phyloP scores from a whole-genome alignment of 2,329 filamentous ascomycete genomes.

The Monilinia aucupariae region DNA sequence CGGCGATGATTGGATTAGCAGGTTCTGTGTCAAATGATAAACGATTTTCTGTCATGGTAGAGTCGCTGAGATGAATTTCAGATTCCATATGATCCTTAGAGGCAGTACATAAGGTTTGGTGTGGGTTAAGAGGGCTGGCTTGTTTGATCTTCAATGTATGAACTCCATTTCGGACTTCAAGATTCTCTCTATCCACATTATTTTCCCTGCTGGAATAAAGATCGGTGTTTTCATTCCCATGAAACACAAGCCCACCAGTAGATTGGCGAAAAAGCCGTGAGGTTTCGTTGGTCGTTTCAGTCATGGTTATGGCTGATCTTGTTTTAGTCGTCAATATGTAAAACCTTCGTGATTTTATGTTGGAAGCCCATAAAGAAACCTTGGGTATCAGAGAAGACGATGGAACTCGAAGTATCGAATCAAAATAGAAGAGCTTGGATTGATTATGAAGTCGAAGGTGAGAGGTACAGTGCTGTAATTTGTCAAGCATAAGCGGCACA shows the following conservation, averaged over 20 bases:
- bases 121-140: neutral
- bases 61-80: neutral
- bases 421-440: neutral
- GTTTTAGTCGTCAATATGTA: neutral
- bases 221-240: neutral
- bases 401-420: neutral
- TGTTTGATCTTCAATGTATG: neutral
- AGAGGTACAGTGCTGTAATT: no score
- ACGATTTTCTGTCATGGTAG: neutral
- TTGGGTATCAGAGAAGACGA: neutral
- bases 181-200: neutral
- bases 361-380: neutral
- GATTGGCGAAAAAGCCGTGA: neutral
- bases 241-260: accelerated
- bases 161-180: neutral
- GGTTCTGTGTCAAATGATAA: neutral
- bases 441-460: neutral
- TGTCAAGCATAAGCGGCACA: neutral
- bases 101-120: neutral
- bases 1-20: neutral
- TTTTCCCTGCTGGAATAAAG: neutral
- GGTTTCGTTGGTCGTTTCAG: neutral
- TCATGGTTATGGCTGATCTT: neutral
- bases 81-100: neutral
- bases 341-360: neutral